These are phyloP conservation scores for Aspergillus ibericus DNA, from an alignment of 2,329 filamentous ascomycete species.

Conservation along the genomic window DNA sequence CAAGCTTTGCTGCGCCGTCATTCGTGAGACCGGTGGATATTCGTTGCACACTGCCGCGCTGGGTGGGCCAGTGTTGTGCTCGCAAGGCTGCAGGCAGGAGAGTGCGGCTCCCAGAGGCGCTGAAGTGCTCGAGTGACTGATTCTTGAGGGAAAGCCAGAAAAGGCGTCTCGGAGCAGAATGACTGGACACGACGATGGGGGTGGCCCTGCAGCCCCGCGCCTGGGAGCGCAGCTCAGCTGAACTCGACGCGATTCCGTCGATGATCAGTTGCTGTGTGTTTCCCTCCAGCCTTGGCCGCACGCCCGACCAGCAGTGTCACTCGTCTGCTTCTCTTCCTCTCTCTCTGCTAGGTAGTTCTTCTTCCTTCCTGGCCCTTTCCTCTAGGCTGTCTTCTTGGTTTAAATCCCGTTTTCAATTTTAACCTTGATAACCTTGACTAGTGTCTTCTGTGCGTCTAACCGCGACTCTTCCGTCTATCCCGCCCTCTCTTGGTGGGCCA, in stretches of 20 bases:
- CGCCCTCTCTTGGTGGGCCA: not conserved
- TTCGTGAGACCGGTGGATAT: conserved; percentile 1
- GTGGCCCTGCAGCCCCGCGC: too few relatives aligned
- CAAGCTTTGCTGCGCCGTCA: not conserved
- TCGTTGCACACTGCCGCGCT: not conserved
- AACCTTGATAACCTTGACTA: not conserved
- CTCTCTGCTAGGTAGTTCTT: not conserved
- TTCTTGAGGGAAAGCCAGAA: not conserved
- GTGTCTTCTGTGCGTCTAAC: not conserved
- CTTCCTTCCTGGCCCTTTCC: not conserved
- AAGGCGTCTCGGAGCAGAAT: not conserved
- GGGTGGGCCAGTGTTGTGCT: not conserved
- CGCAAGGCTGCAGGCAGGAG: conserved; percentile 4
- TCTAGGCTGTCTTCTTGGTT: not conserved
- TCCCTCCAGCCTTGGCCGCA: conserved; percentile 1
- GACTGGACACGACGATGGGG: not conserved
- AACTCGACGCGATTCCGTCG: not conserved
- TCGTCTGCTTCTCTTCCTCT: not conserved
- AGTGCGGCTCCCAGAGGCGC: conserved; percentile 2
- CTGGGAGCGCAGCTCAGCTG: not conserved
- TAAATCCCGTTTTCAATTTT: not conserved
- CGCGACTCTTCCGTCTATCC: not conserved
- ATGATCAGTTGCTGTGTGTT: not conserved
- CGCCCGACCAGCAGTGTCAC: not conserved
- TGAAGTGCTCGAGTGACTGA: not conserved